Evolutionary conservation across 257 asterid genomes (phyloP), one percentile per base, ranked within the genome.

Genomic region (Handroanthus guayacan): DNA sequence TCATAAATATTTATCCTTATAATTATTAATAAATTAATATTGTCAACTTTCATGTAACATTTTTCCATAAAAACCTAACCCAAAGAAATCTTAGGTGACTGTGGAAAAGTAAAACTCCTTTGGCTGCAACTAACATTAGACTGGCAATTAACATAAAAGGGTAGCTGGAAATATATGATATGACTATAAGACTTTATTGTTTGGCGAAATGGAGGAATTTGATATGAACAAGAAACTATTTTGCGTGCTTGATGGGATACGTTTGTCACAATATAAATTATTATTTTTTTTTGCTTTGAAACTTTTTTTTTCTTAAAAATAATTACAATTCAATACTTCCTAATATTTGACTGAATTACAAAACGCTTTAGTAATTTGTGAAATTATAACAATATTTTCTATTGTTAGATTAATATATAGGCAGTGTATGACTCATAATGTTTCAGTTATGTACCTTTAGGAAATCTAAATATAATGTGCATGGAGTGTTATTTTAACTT

Each of bases 171-270:
- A 54, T 18, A 5, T 34, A 17, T 9, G 51, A 50, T 31, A 58
- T 18, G 63, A 62, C 56, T 37, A 82, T 6, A 48, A 56, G 74
- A 71, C 34, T 5, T 13, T 36, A 9, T 11, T 9, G 69, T 81
- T 72, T 39, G 68, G 52, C 57, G 43, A 41, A 47, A 13, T 84
- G 77, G 72, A 76, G 82, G 84, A 75, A 74, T 64, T 75, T 66
- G 45, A 51, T 57, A 68, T 50, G 77, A 56, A 73, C 79, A 69
- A 74, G 80, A 75, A 79, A 76, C 64, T 71, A 55, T 12, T 10
- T 82, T 82, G 81, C 84, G 84, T 85, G 90, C 73, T 77, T 69
- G 61, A 71, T 71, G 90, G 89, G 76, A 73, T 65, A 82, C 78
- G 85, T 82, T 70, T 67, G n/a, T 69, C 50, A 47, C 74, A 48